Base-by-base conservation (phyloP, 208 protist species). In the Acanthamoeba culbertsoni region DNA sequence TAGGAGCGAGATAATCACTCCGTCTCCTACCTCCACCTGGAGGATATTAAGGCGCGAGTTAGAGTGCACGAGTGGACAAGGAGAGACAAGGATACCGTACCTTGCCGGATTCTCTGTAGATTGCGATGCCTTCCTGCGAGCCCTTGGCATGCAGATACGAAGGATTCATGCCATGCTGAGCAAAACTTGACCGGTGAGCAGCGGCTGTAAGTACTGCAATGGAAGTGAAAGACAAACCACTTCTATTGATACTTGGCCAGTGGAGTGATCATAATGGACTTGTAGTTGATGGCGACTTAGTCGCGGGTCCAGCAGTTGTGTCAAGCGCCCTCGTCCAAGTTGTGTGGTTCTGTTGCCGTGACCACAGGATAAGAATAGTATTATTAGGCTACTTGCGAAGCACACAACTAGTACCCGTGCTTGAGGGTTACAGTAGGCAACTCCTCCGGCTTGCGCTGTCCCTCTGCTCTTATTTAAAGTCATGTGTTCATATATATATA, bases 331-430 rank as follows among this genome's bases (percentile, higher is more conserved):
- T 33, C 77, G 77, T 33, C 77, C 77, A 31, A 77, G 65, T 42
- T 14, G 14, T 28, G 33, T 77, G 16, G 14, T 23, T 23, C 51
- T 59, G 51, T 59, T 59, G n/a, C n/a, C n/a, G n/a, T n/a, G n/a
- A n/a, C n/a, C n/a, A n/a, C n/a, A n/a, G n/a, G n/a, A n/a, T n/a
- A n/a, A n/a, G n/a, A n/a, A n/a, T n/a, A n/a, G n/a, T n/a, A n/a
- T n/a, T n/a, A n/a, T n/a, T n/a, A n/a, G n/a, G n/a, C n/a, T n/a
- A n/a, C n/a, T n/a, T n/a, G n/a, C n/a, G 51, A n/a, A 59, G 14
- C 51, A 59, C 51, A 59, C 51, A 59, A n/a, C 14, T 59, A 59
- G 65, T 77, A 77, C 65, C 65, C 65, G n/a, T 77, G 65, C 65
- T 77, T 40, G 14, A 77, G 65, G 14, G 14, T 12, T 31, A 77